Base-by-base conservation (phyloP, 495 filamentous ascomycete species). In the Sordaria brevicollis region DNA sequence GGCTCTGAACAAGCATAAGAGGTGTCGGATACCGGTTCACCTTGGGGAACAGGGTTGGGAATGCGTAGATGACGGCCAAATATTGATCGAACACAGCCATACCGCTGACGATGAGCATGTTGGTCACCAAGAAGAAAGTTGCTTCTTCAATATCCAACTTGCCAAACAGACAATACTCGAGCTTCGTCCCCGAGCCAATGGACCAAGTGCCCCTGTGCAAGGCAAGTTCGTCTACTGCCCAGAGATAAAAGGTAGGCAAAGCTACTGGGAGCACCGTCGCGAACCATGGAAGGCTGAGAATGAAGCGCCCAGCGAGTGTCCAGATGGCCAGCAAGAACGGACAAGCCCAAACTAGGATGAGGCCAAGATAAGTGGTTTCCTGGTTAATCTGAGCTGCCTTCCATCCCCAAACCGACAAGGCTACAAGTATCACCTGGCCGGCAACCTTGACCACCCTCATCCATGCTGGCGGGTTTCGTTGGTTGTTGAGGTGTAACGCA, bases 81-180 rank as follows among this genome's bases (percentile, higher is more conserved):
- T 84, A 86, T 72, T 88, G 85, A 72, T 92, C 90, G 65, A 89
- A 86, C 5, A 87, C 87, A 11, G 87, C 78, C 34, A 89, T 78
- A n/a, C 89, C 89, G 70, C 88, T 85, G 3, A 90, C 85, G 67
- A 92, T 86, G 38, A 92, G 71, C 5, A 81, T 76, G 70, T 91
- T 92, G 5, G 88, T 90, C 19, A 82, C 72, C 5, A 92, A 76
- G 76, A 92, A 92, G 80, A 92, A 92, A 6, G 87, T 38, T 1
- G 88, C 88, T 77, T 90, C 90, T 79, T 92, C 89, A 5, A 91
- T 78, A 33, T 91, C 89, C 25, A 92, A 76, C 15, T 81, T 82
- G n/a, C 82, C 82, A 86, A 89, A 90, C 2, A 90, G 43, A 39
- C 85, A 80, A 68, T 83, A 74, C 13, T 81, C 84, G 11, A 89